phyloP scores from a whole-genome alignment of 2,329 filamentous ascomycete species.

The Aureobasidium sp. region DNA sequence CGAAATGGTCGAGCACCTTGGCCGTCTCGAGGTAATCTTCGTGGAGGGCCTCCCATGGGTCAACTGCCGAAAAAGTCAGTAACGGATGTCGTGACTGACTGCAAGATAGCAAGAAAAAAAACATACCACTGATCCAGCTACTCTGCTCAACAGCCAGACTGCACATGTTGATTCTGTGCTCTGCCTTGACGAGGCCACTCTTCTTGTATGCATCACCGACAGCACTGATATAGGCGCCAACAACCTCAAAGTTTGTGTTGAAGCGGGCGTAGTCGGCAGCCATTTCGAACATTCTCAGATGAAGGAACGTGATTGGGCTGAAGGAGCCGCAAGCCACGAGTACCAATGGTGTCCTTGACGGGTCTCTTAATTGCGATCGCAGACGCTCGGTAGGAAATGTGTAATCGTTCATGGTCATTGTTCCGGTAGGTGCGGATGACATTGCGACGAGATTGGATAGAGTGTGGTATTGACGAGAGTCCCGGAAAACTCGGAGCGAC shows the following conservation, averaged over 20 bases:
- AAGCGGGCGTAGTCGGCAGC: constrained; percentile 71
- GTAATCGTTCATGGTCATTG: constrained; percentile 44
- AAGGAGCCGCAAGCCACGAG: constrained; percentile 60
- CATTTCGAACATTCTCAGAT: constrained; percentile 85
- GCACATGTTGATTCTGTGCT: constrained; percentile 79
- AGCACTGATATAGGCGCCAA: constrained; percentile 80
- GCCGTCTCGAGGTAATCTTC: constrained; percentile 83
- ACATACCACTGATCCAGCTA: constrained; percentile 58
- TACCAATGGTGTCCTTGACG: constrained; percentile 55
- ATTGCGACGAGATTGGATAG: constrained; percentile 15
- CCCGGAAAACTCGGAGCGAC: background rate
- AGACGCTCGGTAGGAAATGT: constrained; percentile 56
- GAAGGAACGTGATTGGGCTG: constrained; percentile 50
- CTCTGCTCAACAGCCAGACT: constrained; percentile 70
- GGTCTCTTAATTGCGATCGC: constrained; percentile 48
- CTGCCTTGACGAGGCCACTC: constrained; percentile 64
- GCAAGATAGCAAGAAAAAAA: background rate
- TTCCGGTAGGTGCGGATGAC: constrained; percentile 12
- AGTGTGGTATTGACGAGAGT: constrained; percentile 4
- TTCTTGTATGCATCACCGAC: constrained; percentile 74
- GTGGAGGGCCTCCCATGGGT: constrained; percentile 83
- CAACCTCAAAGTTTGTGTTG: constrained; percentile 71
- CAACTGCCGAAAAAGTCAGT: constrained; percentile 45
- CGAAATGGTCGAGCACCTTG: constrained; percentile 82
- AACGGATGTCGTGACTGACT: background rate